A percentile compares a stretch with the other conserved stretches of the same genome.
Conservation (phyloP, 1,284 basidiomycete species). For the Irpex rosettiformis region DNA sequence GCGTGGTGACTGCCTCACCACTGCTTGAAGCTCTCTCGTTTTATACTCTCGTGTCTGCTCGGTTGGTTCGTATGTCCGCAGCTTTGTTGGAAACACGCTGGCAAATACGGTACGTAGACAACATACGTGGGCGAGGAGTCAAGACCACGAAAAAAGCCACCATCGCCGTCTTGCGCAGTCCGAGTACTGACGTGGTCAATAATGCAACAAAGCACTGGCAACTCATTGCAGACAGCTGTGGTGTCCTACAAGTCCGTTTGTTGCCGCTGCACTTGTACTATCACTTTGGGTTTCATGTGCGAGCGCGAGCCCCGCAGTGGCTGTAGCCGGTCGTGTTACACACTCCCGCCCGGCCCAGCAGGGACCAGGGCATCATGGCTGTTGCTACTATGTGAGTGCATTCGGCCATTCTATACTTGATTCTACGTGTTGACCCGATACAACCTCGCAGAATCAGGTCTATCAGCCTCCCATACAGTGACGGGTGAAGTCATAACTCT, state of each 20-base stretch:
- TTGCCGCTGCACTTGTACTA: no score
- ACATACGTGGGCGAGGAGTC: neutral
- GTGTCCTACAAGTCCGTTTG: neutral
- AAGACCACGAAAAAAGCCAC: neutral
- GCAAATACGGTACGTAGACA: neutral
- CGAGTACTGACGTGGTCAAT: neutral
- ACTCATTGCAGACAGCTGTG: neutral
- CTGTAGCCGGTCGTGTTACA: no score
- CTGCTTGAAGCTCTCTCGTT: neutral
- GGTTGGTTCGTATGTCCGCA: neutral
- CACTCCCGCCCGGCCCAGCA: no score
- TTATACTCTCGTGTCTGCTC: neutral
- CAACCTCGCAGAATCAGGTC: no score
- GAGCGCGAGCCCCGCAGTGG: no score
- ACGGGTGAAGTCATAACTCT: no score
- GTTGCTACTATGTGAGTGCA: no score
- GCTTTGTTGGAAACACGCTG: neutral
- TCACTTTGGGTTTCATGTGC: no score
- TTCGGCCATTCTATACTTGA: no score
- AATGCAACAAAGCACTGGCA: neutral
- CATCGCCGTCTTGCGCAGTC: neutral
- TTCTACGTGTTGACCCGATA: no score
- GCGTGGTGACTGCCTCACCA: conserved; percentile 6
- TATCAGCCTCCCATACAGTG: no score
- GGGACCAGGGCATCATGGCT: no score